Base-by-base conservation (phyloP, 2,329 filamentous ascomycete genomes). In the Grosmannia penicillata region DNA sequence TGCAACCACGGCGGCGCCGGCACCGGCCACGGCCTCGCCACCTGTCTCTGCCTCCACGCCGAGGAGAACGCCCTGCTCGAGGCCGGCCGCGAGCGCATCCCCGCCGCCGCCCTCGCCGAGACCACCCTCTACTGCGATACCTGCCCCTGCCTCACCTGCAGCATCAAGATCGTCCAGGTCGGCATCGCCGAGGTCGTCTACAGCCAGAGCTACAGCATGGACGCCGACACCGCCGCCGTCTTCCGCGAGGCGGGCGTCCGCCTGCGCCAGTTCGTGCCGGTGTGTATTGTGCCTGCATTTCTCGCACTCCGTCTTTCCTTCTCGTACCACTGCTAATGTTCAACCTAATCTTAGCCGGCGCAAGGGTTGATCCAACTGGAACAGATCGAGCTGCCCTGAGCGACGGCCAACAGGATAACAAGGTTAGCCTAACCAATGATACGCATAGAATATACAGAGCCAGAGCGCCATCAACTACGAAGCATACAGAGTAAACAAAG, bases 11-110 rank as follows among this genome's bases (percentile, higher is more conserved):
- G 72, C 37, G 81, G 75, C 6, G 69, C 74, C 40, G 70, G 70
- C 23, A 68, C 67, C 31, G 91, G 91, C 19, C 69, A 78, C 33
- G 77, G 73, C 1, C 68, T 98, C 17, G 76, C 78, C 5, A 94
- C 89, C 6, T 98, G 91, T 53, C 69, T 96, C 36, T 98, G 91
- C 56, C 74, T 98, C n/a, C 91, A 98, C 56, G 91, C 91, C 1
- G 91, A 98, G 63, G 91, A 98, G 61, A 98, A 98, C 56, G 91
- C 91, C 2, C 68, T 98, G 41, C 68, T 98, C 9, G 91, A 98
- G 63, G 91, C 91, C 17, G 91, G 91, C 1, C 69, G 91, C 49
- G 91, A 96, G 58, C 70, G 91, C 41, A 85, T 98, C 48, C 42
- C 46, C 23, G 37, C 45, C 13, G 27, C 38, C n/a, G 19, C 43